These are phyloP conservation scores for Chytridium lagenaria DNA, from an alignment of 371 early-diverging fungal species.

Conservation along the genomic window DNA sequence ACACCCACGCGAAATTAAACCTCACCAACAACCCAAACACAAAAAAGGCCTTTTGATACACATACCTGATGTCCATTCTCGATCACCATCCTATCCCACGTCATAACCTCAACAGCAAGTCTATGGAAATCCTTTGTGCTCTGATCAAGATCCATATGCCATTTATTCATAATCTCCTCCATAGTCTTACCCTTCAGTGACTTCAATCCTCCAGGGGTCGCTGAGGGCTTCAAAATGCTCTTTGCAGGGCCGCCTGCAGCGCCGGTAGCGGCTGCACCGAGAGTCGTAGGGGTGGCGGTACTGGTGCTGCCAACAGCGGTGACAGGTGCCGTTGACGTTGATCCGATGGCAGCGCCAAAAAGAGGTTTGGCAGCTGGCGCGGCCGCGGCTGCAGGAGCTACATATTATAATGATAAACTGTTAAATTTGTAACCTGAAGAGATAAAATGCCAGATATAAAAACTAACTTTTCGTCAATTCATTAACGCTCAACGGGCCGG, in stretches of 20 bases:
- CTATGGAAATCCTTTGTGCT: constrained; percentile 84
- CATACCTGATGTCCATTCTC: constrained; percentile 83
- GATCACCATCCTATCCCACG: constrained; percentile 86
- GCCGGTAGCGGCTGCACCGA: constrained; percentile 31
- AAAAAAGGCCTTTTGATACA: too few species aligned
- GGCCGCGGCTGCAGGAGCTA: constrained; percentile 41
- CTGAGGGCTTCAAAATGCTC: constrained; percentile 4
- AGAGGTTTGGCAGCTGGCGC: constrained; percentile 30
- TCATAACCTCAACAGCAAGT: constrained; percentile 81
- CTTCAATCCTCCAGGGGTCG: constrained; percentile 49
- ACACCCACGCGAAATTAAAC: too few species aligned
- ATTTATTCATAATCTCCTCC: constrained; percentile 86
- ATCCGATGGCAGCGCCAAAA: constrained; percentile 30
- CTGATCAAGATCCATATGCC: constrained; percentile 81
- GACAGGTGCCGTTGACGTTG: constrained; percentile 43
- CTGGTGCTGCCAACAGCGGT: constrained; percentile 31
- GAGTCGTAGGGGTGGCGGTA: constrained; percentile 17
- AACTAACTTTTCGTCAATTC: constrained; percentile 44
- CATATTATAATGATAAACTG: background rate
- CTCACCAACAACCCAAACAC: too few species aligned
- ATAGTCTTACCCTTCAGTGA: constrained; percentile 80
- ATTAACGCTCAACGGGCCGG: constrained; percentile 45
- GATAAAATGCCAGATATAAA: too few species aligned
- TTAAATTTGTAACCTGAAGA: background rate
- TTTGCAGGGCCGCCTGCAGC: constrained; percentile 44